Base-by-base conservation (phyloP, 495 filamentous ascomycete genomes). In the Aspergillus funiculosus region DNA sequence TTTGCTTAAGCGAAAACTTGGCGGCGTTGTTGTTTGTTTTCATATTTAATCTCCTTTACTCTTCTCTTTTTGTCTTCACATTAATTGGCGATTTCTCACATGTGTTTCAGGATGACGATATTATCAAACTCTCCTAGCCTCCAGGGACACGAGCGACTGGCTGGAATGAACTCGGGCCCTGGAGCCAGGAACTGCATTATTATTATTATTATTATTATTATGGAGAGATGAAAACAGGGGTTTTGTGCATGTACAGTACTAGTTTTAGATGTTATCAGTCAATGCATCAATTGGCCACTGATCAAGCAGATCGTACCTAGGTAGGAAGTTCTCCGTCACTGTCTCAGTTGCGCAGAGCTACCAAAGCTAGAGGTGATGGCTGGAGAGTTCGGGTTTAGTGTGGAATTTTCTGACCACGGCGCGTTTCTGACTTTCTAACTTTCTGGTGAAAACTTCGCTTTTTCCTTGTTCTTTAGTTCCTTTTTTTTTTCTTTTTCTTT, bases 1-100 rank as follows among this genome's bases (percentile, higher is more conserved):
- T 94, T 94, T 64, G 88, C 85, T 51, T 94, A 64, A 64, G 48
- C 50, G 40, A 43, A 22, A 25, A 46, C 45, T 42, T 25, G 53
- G 35, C 49, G 58, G 53, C 54, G 59, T 64, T 52, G 45, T 38
- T 43, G 36, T 44, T 34, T 43, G 26, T 56, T 43, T 52, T 38
- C 30, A 9, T 43, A 51, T 52, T 51, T 34, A n/a, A n/a, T n/a
- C n/a, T 26, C 35, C 46, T 30, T 48, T 54, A 40, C 34, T 36
- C 26, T 49, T 24, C 46, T 32, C 49, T 29, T 41, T 24, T 51
- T 34, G 35, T 28, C 29, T 29, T 38, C 26, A 22, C 29, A 24
- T 25, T 48, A 22, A 13, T 34, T 19, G 35, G 40, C 18, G 10
- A 11, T 27, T 37, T 38, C 17, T 38, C 30, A 25, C 35, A 34